Evolutionary conservation across 345 rosid genomes (phyloP), one percentile per base, ranked within the genome.

Genomic region (Brassica cretica): DNA sequence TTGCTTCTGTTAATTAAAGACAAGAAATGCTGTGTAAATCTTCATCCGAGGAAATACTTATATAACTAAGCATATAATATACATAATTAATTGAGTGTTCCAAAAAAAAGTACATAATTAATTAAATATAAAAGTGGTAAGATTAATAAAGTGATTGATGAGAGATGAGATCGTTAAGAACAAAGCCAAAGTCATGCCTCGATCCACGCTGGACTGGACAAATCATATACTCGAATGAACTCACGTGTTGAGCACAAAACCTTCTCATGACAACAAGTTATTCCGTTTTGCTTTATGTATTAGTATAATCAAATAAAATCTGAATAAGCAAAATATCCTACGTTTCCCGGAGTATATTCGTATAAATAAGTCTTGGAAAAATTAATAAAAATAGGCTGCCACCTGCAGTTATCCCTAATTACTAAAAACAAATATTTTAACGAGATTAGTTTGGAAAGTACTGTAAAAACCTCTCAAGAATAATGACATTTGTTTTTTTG

Each of bases 171-270:
- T 32, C 73, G 73, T 73, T 73, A 78, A 59, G 58, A 60, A 49
- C 82, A 2, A 78, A 60, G 77, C 64, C 69, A 55, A 37, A 51
- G 32, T 67, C 73, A 78, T 59, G 73, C 35, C 49, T 60, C 24
- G 30, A 32, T n/a, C 62, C 53, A 66, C 69, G 73, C 63, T 62
- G 29, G 77, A 66, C 55, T 62, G 39, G 77, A 72, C 27, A 18
- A 29, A 5, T 15, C 46, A n/a, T 19, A 21, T 19, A 21, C 59
- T 64, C 72, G 66, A 15, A 29, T 30, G 72, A 58, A 7, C 64
- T 78, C 77, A 66, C 81, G 77, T 78, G 81, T 72, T 60, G 15
- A 64, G 16, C 77, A 44, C 63, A 15, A 51, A 6, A 21, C 27
- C 65, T 77, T 18, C 3, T 4, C 67, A 25, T 39, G 25, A 56